Evolutionary conservation across 257 asterid genomes (phyloP).

Genomic region (Rhazya stricta): DNA sequence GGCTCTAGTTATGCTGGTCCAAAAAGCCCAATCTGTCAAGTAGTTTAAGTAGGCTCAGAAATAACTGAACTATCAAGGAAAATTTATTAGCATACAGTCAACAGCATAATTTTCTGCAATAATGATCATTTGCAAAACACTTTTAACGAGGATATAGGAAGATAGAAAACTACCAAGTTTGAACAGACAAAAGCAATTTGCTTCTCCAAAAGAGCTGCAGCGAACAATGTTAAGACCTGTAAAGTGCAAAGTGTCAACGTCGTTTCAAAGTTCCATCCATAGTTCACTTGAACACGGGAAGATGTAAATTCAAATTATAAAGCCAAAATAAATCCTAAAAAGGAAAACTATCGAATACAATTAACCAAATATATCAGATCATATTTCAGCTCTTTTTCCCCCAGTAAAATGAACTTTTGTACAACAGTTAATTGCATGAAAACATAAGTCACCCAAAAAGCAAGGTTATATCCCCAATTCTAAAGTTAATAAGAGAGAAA

Average conservation of each 20-base stretch:
- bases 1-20: background rate
- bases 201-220: conserved; percentile 90
- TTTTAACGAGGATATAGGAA: background rate
- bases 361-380: too few species aligned
- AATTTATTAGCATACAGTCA: background rate
- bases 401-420: background rate
- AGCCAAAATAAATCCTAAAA: background rate
- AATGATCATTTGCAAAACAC: conserved; percentile 8
- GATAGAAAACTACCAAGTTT: conserved; percentile 59
- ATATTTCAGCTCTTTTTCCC: background rate
- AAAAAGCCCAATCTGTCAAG: background rate
- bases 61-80: background rate
- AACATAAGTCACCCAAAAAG: background rate
- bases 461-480: background rate
- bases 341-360: background rate
- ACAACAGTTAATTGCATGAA: background rate
- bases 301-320: background rate
- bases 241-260: conserved; percentile 23
- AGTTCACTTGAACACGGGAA: background rate
- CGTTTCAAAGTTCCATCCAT: conserved; percentile 15
- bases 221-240: conserved; percentile 80
- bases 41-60: background rate
- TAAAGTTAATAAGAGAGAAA: background rate
- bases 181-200: conserved; percentile 79
- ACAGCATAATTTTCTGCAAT: background rate